These are phyloP conservation scores for Porphyra umbilicalis DNA, from an alignment of 31 red algal genomes.

Conservation along the genomic window DNA sequence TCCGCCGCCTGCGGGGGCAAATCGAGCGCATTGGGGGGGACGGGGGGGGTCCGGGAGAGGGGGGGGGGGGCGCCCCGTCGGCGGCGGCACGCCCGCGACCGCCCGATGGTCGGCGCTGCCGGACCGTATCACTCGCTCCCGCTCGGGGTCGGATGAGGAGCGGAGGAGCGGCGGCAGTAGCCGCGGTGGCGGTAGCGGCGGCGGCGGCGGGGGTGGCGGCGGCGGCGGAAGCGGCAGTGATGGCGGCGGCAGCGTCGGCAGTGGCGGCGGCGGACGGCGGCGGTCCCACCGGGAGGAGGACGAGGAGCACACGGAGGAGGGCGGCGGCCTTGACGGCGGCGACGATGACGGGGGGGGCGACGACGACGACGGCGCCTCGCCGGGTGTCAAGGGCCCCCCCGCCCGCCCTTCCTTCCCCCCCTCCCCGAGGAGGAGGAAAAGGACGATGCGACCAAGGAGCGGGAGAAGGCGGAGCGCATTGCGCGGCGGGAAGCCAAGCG, in stretches of 20 bases:
- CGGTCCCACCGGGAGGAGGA: neutral
- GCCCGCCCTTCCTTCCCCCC: neutral
- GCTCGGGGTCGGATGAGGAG: neutral
- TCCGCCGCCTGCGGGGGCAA: constrained; percentile 33
- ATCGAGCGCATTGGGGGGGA: constrained; percentile 7
- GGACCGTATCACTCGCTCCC: neutral
- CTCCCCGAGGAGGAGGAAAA: constrained; percentile 14
- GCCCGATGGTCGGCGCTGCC: constrained; percentile 31
- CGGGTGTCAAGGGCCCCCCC: neutral
- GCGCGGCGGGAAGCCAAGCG: constrained; percentile 49
- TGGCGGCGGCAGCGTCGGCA: neutral
- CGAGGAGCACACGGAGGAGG: neutral
- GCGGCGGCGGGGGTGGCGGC: neutral
- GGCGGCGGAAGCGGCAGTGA: constrained; percentile 3
- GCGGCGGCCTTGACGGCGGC: neutral
- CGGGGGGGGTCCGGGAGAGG: neutral
- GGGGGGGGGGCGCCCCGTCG: neutral
- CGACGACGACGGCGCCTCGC: too few species aligned
- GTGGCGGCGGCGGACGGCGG: constrained; percentile 3
- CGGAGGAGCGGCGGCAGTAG: neutral
- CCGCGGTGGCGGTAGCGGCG: neutral
- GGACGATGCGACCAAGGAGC: constrained; percentile 26
- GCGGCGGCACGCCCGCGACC: constrained; percentile 38
- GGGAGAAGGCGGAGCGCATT: constrained; percentile 51
- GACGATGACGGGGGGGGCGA: neutral